phyloP scores from a whole-genome alignment of 192 early-diverging fungal species.

The Backusella sp. region DNA sequence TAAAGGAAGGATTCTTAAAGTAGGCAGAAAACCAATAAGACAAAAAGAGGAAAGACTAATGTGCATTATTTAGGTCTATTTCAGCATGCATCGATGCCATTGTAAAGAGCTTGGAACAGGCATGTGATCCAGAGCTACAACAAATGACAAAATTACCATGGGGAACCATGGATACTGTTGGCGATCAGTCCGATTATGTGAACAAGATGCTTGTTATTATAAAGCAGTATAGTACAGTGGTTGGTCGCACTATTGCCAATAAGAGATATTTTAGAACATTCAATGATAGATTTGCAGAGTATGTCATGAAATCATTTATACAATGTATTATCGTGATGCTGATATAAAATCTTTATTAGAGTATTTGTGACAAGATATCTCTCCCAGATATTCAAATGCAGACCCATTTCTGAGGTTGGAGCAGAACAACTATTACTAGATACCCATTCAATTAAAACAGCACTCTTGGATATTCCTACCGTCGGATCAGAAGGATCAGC shows the following conservation, averaged over 20 bases:
- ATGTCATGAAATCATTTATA: slow-evolving; percentile 23
- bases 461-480: slow-evolving; percentile 71
- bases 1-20: slow-evolving; percentile 80
- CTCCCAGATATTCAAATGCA: slow-evolving; percentile 70
- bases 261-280: slow-evolving; percentile 83
- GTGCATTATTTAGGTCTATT: slow-evolving; percentile 43
- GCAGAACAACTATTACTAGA: slow-evolving; percentile 96
- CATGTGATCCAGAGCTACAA: slow-evolving; percentile 67
- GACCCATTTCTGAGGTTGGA: slow-evolving; percentile 88
- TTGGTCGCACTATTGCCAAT: slow-evolving; percentile 64
- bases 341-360: slow-evolving; percentile 32
- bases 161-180: slow-evolving; percentile 81
- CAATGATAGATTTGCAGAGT: slow-evolving; percentile 93
- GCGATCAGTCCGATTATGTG: slow-evolving; percentile 93
- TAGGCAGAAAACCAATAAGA: slow-evolving; percentile 28
- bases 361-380: slow-evolving; percentile 70
- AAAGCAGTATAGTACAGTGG: slow-evolving; percentile 48
- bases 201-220: slow-evolving; percentile 62
- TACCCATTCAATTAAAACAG: slow-evolving; percentile 88
- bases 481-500: slow-evolving; percentile 55
- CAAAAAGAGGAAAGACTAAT: not conserved
- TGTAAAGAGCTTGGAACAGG: slow-evolving; percentile 63
- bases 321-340: not conserved
- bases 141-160: slow-evolving; percentile 79
- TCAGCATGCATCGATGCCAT: slow-evolving; percentile 65